Conservation (phyloP, 2,329 filamentous ascomycete species). For the Cladophialophora yegresii region DNA sequence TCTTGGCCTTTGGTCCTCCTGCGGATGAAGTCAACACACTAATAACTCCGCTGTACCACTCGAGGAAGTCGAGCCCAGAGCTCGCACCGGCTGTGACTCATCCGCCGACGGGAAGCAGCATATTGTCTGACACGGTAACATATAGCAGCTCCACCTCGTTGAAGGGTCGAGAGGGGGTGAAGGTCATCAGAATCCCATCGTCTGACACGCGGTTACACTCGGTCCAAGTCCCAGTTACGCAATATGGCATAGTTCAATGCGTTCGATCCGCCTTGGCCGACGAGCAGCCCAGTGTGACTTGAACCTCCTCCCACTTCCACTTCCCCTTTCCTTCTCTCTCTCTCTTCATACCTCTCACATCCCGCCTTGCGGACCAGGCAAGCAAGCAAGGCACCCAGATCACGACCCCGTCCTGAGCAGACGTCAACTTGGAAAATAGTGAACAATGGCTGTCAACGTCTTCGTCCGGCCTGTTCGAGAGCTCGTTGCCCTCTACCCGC, state of each 20-base stretch:
- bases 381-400: constrained; percentile 23
- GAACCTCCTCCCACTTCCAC: constrained; percentile 17
- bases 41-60: too few relatives aligned
- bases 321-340: constrained; percentile 19
- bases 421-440: constrained; percentile 32
- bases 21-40: too few relatives aligned
- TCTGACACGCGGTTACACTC: not conserved
- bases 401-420: constrained; percentile 6
- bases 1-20: too few relatives aligned
- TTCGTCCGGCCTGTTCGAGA: constrained; percentile 10
- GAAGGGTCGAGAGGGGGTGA: too few relatives aligned
- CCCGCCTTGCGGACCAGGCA: constrained; percentile 29
- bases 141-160: too few relatives aligned
- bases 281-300: constrained; percentile 1
- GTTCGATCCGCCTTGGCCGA: constrained; percentile 20
- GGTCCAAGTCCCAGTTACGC: constrained; percentile 21
- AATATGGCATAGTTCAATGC: constrained; percentile 17
- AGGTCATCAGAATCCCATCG: not conserved
- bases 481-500: constrained; percentile 21
- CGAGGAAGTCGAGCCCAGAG: too few relatives aligned
- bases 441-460: constrained; percentile 27
- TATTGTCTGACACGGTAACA: not conserved
- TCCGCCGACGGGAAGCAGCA: not conserved
- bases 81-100: not conserved
- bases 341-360: constrained; percentile 4